phyloP scores from a whole-genome alignment of 2,329 filamentous ascomycete species.

The Aspergillus felis region DNA sequence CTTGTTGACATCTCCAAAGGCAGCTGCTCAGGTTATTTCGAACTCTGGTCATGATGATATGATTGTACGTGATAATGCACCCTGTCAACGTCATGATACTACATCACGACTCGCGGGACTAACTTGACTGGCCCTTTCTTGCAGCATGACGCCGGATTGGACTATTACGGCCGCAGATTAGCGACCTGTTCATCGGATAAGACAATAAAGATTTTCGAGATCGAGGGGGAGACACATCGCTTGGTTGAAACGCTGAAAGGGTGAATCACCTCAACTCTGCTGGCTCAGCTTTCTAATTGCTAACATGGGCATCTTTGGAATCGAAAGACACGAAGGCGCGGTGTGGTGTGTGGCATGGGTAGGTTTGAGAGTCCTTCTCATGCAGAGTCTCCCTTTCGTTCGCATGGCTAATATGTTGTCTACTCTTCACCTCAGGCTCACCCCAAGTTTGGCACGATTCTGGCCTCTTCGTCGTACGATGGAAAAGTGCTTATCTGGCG shows the following conservation, averaged over 20 bases:
- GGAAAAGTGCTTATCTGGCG: slow-evolving; percentile 99
- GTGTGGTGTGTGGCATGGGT: slow-evolving; percentile 97
- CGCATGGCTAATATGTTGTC: background rate
- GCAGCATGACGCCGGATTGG: slow-evolving; percentile 94
- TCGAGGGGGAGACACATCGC: slow-evolving; percentile 87
- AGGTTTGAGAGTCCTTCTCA: slow-evolving; percentile 19
- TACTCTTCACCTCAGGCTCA: slow-evolving; percentile 57
- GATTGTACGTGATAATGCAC: slow-evolving; percentile 70
- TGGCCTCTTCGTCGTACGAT: slow-evolving; percentile 92
- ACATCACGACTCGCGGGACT: background rate
- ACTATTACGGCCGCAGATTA: slow-evolving; percentile 95
- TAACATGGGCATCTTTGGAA: slow-evolving; percentile 5
- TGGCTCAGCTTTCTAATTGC: background rate
- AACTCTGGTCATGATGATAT: slow-evolving; percentile 96
- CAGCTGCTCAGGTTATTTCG: slow-evolving; percentile 66
- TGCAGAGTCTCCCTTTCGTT: background rate
- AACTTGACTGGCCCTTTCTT: slow-evolving; percentile 1
- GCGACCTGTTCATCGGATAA: slow-evolving; percentile 97
- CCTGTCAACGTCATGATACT: background rate
- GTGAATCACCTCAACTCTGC: slow-evolving; percentile 46
- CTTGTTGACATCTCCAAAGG: slow-evolving; percentile 40
- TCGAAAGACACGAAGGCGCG: slow-evolving; percentile 80
- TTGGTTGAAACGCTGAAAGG: slow-evolving; percentile 91
- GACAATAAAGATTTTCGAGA: slow-evolving; percentile 98
- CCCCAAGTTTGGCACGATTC: slow-evolving; percentile 96